Conservation (phyloP, 768 basidiomycete species). For the Lyophyllum atratum region DNA sequence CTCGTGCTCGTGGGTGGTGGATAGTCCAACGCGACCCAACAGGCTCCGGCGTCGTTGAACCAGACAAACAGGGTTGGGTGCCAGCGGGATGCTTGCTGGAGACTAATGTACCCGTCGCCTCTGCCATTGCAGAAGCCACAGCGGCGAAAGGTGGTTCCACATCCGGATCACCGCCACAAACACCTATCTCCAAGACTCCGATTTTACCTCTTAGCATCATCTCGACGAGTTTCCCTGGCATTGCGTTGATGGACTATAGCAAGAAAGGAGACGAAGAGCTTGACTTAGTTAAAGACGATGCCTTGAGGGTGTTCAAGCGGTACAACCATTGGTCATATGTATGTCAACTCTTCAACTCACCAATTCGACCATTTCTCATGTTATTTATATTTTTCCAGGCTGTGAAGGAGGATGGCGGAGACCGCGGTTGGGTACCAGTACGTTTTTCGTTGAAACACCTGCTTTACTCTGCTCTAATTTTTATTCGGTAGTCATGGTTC, state of each 20-base stretch:
- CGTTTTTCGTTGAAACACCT: slow-evolving; percentile 25
- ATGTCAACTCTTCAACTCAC: slow-evolving; percentile 25
- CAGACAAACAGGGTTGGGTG: slow-evolving; percentile 95
- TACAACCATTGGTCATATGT: slow-evolving; percentile 99
- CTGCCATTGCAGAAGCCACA: slow-evolving; percentile 81
- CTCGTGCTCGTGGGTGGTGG: slow-evolving; percentile 99
- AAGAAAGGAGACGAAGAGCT: slow-evolving; percentile 94
- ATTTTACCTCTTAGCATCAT: slow-evolving; percentile 91
- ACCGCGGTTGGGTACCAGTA: slow-evolving; percentile 95
- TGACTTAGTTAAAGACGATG: slow-evolving; percentile 85
- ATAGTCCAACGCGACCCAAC: slow-evolving; percentile 94
- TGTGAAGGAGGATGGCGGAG: slow-evolving; percentile 90
- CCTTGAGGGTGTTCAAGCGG: slow-evolving; percentile 91
- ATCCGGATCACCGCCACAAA: slow-evolving; percentile 38
- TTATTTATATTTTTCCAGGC: slow-evolving; percentile 48
- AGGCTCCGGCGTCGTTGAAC: slow-evolving; percentile 76
- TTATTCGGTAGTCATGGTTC: slow-evolving; percentile 76
- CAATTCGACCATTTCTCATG: slow-evolving; percentile 1
- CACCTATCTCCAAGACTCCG: slow-evolving; percentile 63
- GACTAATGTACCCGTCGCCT: slow-evolving; percentile 87
- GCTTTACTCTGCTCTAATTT: not conserved
- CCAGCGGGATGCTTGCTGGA: slow-evolving; percentile 97
- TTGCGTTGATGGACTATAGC: slow-evolving; percentile 95
- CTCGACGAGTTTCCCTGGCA: slow-evolving; percentile 95
- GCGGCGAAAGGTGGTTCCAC: slow-evolving; percentile 53